Base-by-base conservation (phyloP, 2,329 filamentous ascomycete species). In the Byssochlamys sp. region DNA sequence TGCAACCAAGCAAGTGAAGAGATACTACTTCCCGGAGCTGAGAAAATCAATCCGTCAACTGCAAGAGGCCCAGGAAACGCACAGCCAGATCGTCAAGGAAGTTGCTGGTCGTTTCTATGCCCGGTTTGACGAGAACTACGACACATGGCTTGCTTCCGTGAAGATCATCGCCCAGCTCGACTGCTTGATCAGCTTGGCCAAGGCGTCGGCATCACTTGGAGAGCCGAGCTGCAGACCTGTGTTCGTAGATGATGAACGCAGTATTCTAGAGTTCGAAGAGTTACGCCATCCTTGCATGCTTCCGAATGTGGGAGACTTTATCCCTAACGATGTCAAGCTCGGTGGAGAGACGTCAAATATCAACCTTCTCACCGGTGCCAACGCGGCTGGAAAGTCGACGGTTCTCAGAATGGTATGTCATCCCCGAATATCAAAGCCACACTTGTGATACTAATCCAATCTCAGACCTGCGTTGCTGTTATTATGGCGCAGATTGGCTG, bases 401-500 rank as follows among this genome's bases (percentile, higher is more conserved):
- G 84, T 99, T 50, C 81, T 99, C 31, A 85, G 94, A 68, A 97
- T 97, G 94, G 87, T 89, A 77, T 75, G 82, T 72, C 2, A 14
- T 4, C 48, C 28, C 52, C 26, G 35, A 1, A 52, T 24, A 7
- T n/a, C 50, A 14, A 11, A 27, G 3, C 33, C 35, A n/a, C 51
- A 5, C 27, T 52, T 14, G 25, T 25, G 19, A 35, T 4, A n/a
- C 56, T 59, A 57, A 60, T 52, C 26, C 57, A 53, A 55, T 50
- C 68, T 73, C 65, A 90, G 87, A 95, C 92, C 2, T 99, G 94
- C 67, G 85, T 94, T 53, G 94, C 94, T 0, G 92, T 96, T 54
- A 97, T 99, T 65, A 91, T 99, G 84, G 94, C 94, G 0, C 94
- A 99, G 70, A 88, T 99, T 29, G 94, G 94, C 57, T 96, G 92